These are phyloP conservation scores for Vitellaria paradoxa DNA, from an alignment of 179 eudicot species.

Conservation along the genomic window DNA sequence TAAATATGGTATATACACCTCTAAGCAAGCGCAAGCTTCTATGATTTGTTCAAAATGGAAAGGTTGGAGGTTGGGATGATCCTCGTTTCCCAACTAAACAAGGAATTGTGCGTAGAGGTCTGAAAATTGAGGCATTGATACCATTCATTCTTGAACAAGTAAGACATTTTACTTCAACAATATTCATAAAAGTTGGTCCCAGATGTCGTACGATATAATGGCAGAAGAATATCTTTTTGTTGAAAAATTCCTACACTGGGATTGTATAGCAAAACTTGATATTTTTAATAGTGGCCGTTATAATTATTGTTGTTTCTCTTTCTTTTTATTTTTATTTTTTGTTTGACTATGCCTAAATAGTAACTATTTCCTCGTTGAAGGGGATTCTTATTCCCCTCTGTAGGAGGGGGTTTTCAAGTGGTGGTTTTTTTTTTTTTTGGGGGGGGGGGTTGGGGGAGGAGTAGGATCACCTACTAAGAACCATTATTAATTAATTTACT, in stretches of 20 bases:
- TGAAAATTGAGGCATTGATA: constrained; percentile 83
- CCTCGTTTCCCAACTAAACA: constrained; percentile 98
- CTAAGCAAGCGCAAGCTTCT: constrained; percentile 96
- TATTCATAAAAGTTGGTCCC: constrained; percentile 6
- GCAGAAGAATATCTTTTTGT: neutral
- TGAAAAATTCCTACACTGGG: neutral
- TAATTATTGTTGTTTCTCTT: neutral
- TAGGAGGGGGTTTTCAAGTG: neutral
- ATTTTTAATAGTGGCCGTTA: neutral
- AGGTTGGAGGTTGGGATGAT: constrained; percentile 99
- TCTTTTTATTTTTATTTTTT: neutral
- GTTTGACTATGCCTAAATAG: neutral
- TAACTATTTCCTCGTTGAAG: neutral
- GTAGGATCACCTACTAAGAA: no score
- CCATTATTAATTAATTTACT: no score
- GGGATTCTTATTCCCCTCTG: neutral
- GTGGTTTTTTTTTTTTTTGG: neutral
- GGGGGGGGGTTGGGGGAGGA: no score
- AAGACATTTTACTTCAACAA: constrained; percentile 9
- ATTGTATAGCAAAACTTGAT: neutral
- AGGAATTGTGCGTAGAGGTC: constrained; percentile 95
- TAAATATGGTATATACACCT: constrained; percentile 92
- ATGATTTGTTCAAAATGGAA: constrained; percentile 97
- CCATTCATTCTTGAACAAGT: constrained; percentile 97
- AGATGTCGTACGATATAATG: neutral